Conservation (phyloP, 805 yeast genomes). For the Ogataea trehaloabstinens region DNA sequence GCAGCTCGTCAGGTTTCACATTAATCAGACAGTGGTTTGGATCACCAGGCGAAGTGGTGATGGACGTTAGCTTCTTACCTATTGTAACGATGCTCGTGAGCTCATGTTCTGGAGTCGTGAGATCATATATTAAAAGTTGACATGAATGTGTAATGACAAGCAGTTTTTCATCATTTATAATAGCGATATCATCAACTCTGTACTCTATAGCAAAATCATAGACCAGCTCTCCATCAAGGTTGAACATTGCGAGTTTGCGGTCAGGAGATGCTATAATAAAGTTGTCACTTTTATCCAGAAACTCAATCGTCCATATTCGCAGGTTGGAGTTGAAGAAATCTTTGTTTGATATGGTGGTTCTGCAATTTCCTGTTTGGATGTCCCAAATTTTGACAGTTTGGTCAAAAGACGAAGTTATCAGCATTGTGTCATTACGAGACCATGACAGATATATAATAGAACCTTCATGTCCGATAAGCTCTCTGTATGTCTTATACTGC, state of each 20-base stretch:
- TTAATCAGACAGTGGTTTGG: constrained; percentile 55
- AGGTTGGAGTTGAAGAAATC: constrained; percentile 20
- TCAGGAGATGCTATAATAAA: constrained; percentile 80
- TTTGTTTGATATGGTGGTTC: constrained; percentile 19
- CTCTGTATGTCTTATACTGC: constrained; percentile 37
- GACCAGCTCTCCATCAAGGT: constrained; percentile 29
- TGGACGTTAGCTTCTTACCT: constrained; percentile 61
- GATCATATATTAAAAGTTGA: constrained; percentile 58
- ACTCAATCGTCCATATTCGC: constrained; percentile 61
- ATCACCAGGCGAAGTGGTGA: constrained; percentile 54
- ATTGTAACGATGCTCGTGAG: constrained; percentile 40
- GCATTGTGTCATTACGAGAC: constrained; percentile 66
- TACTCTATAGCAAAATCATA: constrained; percentile 27
- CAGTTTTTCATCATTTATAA: constrained; percentile 60
- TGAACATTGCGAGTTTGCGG: constrained; percentile 53
- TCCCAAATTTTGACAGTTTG: constrained; percentile 70
- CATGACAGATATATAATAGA: constrained; percentile 68
- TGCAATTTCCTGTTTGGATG: constrained; percentile 36
- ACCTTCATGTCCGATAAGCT: constrained; percentile 44
- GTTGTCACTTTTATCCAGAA: constrained; percentile 45
- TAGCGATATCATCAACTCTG: constrained; percentile 66
- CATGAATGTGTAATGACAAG: constrained; percentile 65
- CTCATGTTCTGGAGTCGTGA: constrained; percentile 28
- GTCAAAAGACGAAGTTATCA: constrained; percentile 74
- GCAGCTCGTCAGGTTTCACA: constrained; percentile 72